Evolutionary conservation across 345 rosid species (phyloP), one percentile per base, ranked within the genome.

Genomic region (Hevea brasiliensis): DNA sequence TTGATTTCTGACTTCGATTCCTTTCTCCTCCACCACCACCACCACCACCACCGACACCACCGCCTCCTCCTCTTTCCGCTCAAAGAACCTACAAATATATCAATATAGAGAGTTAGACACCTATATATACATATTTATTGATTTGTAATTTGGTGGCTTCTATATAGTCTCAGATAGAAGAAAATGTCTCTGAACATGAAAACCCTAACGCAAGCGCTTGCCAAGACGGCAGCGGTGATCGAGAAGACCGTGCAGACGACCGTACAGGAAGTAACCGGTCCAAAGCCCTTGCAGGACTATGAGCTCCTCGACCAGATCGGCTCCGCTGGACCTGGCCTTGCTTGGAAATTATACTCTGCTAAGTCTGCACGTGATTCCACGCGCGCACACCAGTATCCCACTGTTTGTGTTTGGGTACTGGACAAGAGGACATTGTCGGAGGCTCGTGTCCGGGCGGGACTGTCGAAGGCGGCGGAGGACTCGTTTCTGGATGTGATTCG

Each of bases 181-280:
- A 71, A 63, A 59, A 95, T 95, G 99, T 86, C 99, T 61, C 80
- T 95, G 57, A 95, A 95, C 82, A 95, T 95, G 98, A 95, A 89
- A 81, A 81, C 92, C 48, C 72, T 95, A 35, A 89, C 98, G 11
- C 94, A 92, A 82, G 98, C 99, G 67, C 80, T 95, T n/a, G 99
- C 99, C 6, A 95, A 92, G 79, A 89, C 99, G 8, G 97, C 96
- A 0, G 98, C 97, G 13, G 98, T 89, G 66, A 95, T 92, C 76
- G 99, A 92, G 88, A 95, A 95, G 84, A 92, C 89, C 61, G 98
- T 95, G 2, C 93, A 91, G 37, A 91, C 99, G 11, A 95, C 99
- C 57, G 99, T 95, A 0, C 99, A 92, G 87, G 99, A 95, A 83
- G 99, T 95, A 14, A 87, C 97, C 45, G 98, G 99, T 29, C 99